Conservation (phyloP, 192 early-diverging fungal genomes). For the Allomyces javanicus region DNA sequence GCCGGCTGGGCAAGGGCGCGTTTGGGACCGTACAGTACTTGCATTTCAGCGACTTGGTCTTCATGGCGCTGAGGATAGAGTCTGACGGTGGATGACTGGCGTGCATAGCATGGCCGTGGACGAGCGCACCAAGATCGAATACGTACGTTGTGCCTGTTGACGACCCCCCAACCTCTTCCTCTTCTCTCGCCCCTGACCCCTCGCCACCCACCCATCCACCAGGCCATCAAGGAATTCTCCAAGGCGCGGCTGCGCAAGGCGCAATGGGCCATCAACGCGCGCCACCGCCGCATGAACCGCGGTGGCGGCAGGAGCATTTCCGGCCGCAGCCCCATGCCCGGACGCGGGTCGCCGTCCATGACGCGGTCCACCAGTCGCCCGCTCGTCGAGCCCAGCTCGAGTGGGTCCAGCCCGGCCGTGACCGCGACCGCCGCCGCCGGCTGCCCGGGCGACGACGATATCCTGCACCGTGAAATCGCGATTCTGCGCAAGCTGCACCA, state of each 20-base stretch:
- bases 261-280: constrained; percentile 23
- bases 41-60: neutral
- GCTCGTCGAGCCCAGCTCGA: neutral
- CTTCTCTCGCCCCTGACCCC: too few relatives aligned
- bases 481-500: constrained; percentile 90
- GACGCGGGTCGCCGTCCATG: constrained; percentile 27
- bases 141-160: neutral
- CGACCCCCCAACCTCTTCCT: too few relatives aligned
- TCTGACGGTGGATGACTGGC: too few relatives aligned
- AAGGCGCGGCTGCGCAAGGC: constrained; percentile 63
- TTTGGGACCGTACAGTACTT: constrained; percentile 58
- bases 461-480: constrained; percentile 74
- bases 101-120: too few relatives aligned
- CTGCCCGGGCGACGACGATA: constrained; percentile 17
- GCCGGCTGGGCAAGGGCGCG: constrained; percentile 63
- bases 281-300: constrained; percentile 15
- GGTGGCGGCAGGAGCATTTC: constrained; percentile 1
- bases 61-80: too few relatives aligned
- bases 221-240: constrained; percentile 89
- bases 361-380: constrained; percentile 16
- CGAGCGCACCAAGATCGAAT: neutral
- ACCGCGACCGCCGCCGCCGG: too few relatives aligned
- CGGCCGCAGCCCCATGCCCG: neutral
- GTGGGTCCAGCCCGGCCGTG: too few relatives aligned
- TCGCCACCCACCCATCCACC: neutral